Evolutionary conservation across 2,329 filamentous ascomycete genomes (phyloP), one percentile per base, ranked within the genome.

Genomic region (Fusarium sp.): DNA sequence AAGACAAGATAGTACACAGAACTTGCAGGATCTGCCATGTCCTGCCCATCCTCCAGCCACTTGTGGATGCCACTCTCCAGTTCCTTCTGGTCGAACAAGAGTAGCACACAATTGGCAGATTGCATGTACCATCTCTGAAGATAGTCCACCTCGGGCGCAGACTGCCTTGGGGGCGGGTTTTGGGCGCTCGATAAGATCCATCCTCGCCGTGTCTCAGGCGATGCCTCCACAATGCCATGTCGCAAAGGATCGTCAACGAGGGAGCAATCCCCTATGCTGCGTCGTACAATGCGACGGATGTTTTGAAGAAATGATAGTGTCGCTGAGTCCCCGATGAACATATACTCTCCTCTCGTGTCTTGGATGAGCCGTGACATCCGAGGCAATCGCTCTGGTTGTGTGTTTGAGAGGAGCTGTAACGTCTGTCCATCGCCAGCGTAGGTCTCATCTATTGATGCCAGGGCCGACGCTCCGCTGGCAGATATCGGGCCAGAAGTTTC

Each of bases 261-360:
- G 10, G 78, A 33, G 50, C 82, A 82, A 4, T 74, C 74, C 6
- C 81, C 82, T 5, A 83, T 61, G 18, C 78, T 75, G 25, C 79
- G 75, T 6, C 75, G 74, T 0, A 82, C 80, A 20, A 83, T 74
- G 5, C 81, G 77, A 0, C 82, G 79, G 16, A 83, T 82, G 25
- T 80, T 80, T 31, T 83, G 80, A 2, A 83, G 70, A 31, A 83
- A 82, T 0, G 80, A 80, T 7, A 83, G 33, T 5, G 80, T 82
- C 9, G 81, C 80, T 20, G 81, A 81, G 68, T 83, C 81, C n/a
- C 81, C 81, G 31, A 83, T 79, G 56, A 82, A 83, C 75, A 83
- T 80, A 72, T 81, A 81, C 33, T 77, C 79, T 18, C 80, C 81
- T 38, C 79, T 75, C 8, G 77, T 80, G 35, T 82, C 81, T 42